Evolutionary conservation across 345 rosid genomes (phyloP).

Genomic region (Geranium rotundifolium): DNA sequence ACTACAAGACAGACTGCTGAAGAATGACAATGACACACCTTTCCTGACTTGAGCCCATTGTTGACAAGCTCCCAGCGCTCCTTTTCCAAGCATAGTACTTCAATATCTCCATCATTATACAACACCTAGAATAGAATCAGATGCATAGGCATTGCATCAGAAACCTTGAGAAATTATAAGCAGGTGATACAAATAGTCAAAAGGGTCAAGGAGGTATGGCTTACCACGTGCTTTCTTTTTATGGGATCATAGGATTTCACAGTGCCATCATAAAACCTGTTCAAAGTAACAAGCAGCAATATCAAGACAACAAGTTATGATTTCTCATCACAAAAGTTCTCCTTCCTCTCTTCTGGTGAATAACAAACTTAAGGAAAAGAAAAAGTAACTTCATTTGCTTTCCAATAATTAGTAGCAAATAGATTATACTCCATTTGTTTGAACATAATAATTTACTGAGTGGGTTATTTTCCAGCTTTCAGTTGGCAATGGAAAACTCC

Average conservation of each 20-base stretch:
- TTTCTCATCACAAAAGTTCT: no score
- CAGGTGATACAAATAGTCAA: slow-evolving; percentile 1
- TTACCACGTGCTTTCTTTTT: slow-evolving; percentile 80
- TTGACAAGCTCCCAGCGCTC: slow-evolving; percentile 85
- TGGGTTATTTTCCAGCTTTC: neutral
- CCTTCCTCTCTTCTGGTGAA: neutral
- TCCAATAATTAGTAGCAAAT: neutral
- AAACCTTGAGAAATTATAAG: neutral
- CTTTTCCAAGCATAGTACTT: slow-evolving; percentile 72
- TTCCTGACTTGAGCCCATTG: slow-evolving; percentile 42
- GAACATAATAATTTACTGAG: neutral
- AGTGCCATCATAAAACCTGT: slow-evolving; percentile 92
- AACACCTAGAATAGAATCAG: slow-evolving; percentile 36
- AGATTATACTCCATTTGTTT: neutral
- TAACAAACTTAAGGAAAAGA: neutral
- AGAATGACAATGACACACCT: slow-evolving; percentile 32
- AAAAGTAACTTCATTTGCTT: neutral
- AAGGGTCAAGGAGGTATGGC: slow-evolving; percentile 13
- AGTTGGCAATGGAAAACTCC: neutral
- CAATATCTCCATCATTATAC: slow-evolving; percentile 92
- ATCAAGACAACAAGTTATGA: neutral
- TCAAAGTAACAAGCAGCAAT: slow-evolving; percentile 15
- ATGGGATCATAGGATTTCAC: slow-evolving; percentile 78
- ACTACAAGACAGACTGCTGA: slow-evolving; percentile 6
- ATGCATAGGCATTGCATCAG: slow-evolving; percentile 1